phyloP scores from a whole-genome alignment of 73 alveolate species.

The Symbiodinium pilosum region DNA sequence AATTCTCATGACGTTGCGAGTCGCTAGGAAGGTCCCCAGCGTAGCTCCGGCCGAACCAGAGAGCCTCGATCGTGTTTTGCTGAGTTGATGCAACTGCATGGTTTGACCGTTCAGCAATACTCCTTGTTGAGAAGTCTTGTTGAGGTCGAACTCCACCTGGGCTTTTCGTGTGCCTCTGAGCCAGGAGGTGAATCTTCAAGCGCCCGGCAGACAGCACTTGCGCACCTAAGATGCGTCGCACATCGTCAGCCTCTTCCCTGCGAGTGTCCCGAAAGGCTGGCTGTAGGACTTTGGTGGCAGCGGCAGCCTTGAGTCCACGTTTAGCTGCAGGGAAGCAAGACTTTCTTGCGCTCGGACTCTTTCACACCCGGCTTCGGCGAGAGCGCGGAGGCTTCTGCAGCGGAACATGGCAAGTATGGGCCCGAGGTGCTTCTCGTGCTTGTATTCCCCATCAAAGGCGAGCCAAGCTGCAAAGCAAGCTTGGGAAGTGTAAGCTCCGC shows the following conservation, averaged over 20 bases:
- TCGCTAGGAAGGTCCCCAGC: background rate
- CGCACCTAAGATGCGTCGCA: background rate
- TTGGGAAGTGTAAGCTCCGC: too few relatives aligned
- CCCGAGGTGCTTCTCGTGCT: too few relatives aligned
- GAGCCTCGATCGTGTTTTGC: background rate
- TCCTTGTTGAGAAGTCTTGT: background rate
- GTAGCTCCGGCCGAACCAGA: background rate
- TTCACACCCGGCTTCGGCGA: constrained; percentile 74
- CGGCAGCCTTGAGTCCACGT: background rate
- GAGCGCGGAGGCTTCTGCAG: constrained; percentile 82
- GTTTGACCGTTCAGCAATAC: too few relatives aligned
- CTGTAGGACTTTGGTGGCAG: background rate
- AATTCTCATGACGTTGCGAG: background rate
- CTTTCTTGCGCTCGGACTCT: constrained; percentile 24
- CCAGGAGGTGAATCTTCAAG: background rate
- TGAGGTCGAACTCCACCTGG: background rate
- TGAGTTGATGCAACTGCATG: background rate
- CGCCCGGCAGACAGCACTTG: background rate
- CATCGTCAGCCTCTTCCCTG: background rate
- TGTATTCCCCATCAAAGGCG: too few relatives aligned
- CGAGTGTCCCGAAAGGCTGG: background rate
- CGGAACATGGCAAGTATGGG: constrained; percentile 38
- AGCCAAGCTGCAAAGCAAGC: too few relatives aligned
- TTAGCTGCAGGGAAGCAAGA: background rate
- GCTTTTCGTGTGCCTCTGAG: background rate